These are phyloP conservation scores for Passalora sequoiae DNA, from an alignment of 2,329 filamentous ascomycete species.

Conservation along the genomic window DNA sequence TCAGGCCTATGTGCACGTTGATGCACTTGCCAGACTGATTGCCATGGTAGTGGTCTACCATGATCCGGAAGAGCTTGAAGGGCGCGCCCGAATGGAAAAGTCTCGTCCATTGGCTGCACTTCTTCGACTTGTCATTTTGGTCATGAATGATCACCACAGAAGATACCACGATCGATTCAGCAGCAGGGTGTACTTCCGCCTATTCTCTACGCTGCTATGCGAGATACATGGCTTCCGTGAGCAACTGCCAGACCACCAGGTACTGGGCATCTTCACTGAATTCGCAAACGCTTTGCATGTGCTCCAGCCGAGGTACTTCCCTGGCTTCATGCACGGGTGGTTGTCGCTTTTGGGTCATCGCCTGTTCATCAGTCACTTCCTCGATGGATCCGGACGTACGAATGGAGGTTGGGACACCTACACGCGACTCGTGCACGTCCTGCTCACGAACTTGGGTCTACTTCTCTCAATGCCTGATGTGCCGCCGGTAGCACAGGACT, in stretches of 20 bases:
- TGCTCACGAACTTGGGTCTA: conserved; percentile 63
- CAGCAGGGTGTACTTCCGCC: conserved; percentile 82
- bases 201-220: conserved; percentile 78
- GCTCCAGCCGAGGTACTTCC: conserved; percentile 70
- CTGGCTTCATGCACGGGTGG: conserved; percentile 83
- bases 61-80: conserved; percentile 54
- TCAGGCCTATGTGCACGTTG: conserved; percentile 60
- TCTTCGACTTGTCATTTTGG: conserved; percentile 68
- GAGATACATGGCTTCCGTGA: conserved; percentile 49
- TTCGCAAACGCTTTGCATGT: conserved; percentile 67
- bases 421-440: conserved; percentile 53
- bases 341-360: conserved; percentile 76
- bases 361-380: conserved; percentile 72
- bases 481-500: conserved; percentile 66
- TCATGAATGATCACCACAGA: conserved; percentile 80
- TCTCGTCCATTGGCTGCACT: conserved; percentile 70
- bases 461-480: conserved; percentile 70
- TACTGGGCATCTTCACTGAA: conserved; percentile 62
- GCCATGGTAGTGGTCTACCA: conserved; percentile 70
- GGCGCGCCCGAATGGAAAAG: conserved; percentile 60
- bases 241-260: conserved; percentile 23
- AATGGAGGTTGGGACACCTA: conserved; percentile 67
- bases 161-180: conserved; percentile 77
- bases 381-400: conserved; percentile 45
- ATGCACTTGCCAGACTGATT: conserved; percentile 78